These are phyloP conservation scores for Asterophora parasitica DNA, from an alignment of 768 basidiomycete species.

Conservation along the genomic window DNA sequence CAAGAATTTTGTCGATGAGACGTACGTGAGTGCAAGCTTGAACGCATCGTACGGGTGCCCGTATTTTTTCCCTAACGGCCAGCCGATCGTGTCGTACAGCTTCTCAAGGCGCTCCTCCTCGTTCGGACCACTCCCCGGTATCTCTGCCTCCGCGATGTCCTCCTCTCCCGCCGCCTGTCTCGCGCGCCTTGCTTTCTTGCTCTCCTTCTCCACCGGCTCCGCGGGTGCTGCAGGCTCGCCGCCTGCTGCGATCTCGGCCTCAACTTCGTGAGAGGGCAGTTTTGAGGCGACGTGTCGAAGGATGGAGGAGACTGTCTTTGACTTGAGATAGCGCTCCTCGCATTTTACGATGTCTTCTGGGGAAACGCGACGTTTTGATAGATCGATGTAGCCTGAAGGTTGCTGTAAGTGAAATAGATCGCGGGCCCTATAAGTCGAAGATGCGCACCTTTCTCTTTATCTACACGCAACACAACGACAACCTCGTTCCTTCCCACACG, in stretches of 20 bases:
- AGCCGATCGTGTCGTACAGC: slow-evolving; percentile 86
- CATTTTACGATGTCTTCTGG: slow-evolving; percentile 99
- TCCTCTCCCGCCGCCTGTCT: slow-evolving; percentile 45
- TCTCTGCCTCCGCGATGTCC: slow-evolving; percentile 35
- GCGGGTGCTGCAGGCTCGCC: slow-evolving; percentile 16
- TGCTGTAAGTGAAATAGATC: neutral
- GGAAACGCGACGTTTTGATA: slow-evolving; percentile 96
- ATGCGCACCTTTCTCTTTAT: slow-evolving; percentile 92
- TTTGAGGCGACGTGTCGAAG: slow-evolving; percentile 88
- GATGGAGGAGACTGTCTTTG: slow-evolving; percentile 91
- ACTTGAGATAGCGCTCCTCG: slow-evolving; percentile 98
- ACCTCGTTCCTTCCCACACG: slow-evolving; percentile 97
- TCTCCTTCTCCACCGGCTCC: slow-evolving; percentile 41
- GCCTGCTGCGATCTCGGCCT: slow-evolving; percentile 27
- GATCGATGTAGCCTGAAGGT: slow-evolving; percentile 90
- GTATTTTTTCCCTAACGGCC: slow-evolving; percentile 90
- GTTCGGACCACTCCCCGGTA: slow-evolving; percentile 38
- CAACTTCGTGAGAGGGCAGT: slow-evolving; percentile 45
- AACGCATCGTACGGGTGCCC: slow-evolving; percentile 98
- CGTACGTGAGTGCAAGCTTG: slow-evolving; percentile 91
- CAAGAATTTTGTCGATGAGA: slow-evolving; percentile 4
- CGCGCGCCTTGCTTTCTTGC: slow-evolving; percentile 42
- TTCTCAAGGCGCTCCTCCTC: slow-evolving; percentile 81
- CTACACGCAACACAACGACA: slow-evolving; percentile 94
- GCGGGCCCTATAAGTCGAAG: neutral